Evolutionary conservation across 345 rosid species (phyloP).

Genomic region (Turritis glabra): DNA sequence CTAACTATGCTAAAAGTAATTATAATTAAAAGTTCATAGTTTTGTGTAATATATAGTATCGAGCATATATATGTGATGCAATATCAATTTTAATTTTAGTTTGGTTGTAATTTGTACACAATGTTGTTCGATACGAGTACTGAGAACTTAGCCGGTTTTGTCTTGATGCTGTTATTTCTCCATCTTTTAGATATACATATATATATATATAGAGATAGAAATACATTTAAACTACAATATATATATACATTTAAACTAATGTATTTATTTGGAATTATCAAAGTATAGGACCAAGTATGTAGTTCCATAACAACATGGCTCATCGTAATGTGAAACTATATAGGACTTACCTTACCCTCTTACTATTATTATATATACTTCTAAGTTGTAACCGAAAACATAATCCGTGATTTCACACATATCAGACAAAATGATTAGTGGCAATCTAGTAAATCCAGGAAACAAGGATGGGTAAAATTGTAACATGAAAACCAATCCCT

Average conservation of each 20-base stretch:
- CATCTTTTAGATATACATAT: too few species aligned
- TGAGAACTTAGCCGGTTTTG: not conserved
- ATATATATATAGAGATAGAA: not conserved
- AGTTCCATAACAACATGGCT: not conserved
- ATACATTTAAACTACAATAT: too few species aligned
- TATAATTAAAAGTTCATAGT: not conserved
- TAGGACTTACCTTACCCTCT: not conserved
- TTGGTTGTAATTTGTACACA: not conserved
- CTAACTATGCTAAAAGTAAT: not conserved
- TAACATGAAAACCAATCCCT: not conserved
- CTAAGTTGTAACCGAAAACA: not conserved
- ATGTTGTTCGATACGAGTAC: not conserved
- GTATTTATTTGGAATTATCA: not conserved
- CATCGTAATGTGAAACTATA: conserved; percentile 18
- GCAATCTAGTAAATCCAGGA: not conserved
- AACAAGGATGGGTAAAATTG: not conserved
- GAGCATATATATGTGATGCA: not conserved
- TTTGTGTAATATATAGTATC: not conserved
- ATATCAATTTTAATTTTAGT: not conserved
- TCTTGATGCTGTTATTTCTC: not conserved
- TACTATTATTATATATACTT: not conserved
- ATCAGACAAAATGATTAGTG: conserved; percentile 31
- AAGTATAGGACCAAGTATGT: not conserved
- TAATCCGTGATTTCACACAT: conserved; percentile 31
- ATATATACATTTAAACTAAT: too few species aligned